Conservation (phyloP, 2,329 filamentous ascomycete genomes). For the Plectosphaerella plurivora region DNA sequence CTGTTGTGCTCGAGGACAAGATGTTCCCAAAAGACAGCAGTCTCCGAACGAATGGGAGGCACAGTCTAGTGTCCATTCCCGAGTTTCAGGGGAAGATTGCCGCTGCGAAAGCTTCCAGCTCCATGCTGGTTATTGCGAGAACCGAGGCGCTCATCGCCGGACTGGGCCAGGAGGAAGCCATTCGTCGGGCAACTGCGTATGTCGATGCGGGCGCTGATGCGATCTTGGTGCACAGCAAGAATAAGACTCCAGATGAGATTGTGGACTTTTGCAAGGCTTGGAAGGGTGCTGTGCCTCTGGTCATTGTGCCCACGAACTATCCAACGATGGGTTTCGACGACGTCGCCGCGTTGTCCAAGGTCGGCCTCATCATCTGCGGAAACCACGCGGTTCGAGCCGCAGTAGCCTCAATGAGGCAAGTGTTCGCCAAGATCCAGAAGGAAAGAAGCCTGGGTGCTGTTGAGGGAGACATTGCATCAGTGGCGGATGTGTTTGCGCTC, state of each 20-base stretch:
- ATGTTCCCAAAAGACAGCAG: conserved; percentile 6
- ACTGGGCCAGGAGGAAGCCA: conserved; percentile 2
- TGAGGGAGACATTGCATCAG: not conserved
- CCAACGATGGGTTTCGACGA: not conserved
- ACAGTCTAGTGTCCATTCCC: not conserved
- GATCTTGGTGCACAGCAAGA: conserved; percentile 10
- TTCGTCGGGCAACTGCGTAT: not conserved
- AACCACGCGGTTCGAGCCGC: conserved; percentile 3
- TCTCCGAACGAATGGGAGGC: not conserved
- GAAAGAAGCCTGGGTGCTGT: not conserved
- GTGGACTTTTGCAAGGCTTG: conserved; percentile 2
- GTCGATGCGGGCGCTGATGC: conserved; percentile 5
- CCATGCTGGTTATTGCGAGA: conserved; percentile 1
- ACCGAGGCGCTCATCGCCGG: conserved; percentile 6
- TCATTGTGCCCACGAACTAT: conserved; percentile 8
- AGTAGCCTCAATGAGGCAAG: not conserved
- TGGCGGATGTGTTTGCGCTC: not conserved
- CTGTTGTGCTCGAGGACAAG: conserved; percentile 5
- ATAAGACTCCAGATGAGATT: conserved; percentile 5
- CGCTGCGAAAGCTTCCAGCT: not conserved
- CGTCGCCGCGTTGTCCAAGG: not conserved
- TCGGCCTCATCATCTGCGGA: conserved; percentile 7
- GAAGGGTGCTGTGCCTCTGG: not conserved
- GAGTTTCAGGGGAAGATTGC: conserved; percentile 5
- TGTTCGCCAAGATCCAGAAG: not conserved